phyloP scores from a whole-genome alignment of 2,329 filamentous ascomycete species.

The Geosmithia morbida region DNA sequence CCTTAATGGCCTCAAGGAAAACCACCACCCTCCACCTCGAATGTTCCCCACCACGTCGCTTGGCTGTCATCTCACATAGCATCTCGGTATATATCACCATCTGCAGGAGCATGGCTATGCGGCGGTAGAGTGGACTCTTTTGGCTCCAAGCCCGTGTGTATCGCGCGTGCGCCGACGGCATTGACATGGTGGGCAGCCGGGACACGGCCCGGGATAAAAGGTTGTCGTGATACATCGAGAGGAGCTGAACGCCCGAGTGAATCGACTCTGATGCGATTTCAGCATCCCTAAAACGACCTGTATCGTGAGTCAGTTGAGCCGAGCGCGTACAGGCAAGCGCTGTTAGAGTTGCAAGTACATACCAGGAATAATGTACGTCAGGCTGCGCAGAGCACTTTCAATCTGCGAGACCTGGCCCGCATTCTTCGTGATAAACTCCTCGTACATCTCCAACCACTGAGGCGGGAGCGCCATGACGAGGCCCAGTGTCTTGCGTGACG shows the following conservation, averaged over 20 bases:
- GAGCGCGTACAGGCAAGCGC: neutral
- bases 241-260: slow-evolving; percentile 75
- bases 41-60: slow-evolving; percentile 66
- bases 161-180: slow-evolving; percentile 43
- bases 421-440: slow-evolving; percentile 90
- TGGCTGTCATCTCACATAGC: slow-evolving; percentile 94
- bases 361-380: slow-evolving; percentile 94
- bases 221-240: slow-evolving; percentile 85
- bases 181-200: slow-evolving; percentile 36
- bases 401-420: slow-evolving; percentile 88
- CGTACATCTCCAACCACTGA: slow-evolving; percentile 58
- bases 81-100: slow-evolving; percentile 91
- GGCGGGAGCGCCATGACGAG: slow-evolving; percentile 42
- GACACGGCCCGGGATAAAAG: slow-evolving; percentile 57
- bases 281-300: slow-evolving; percentile 75
- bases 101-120: slow-evolving; percentile 69
- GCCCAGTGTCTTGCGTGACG: slow-evolving; percentile 11
- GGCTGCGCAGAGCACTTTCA: slow-evolving; percentile 77
- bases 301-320: neutral
- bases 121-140: slow-evolving; percentile 56
- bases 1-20: slow-evolving; percentile 73
- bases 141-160: slow-evolving; percentile 55
- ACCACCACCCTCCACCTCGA: slow-evolving; percentile 79
- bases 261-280: slow-evolving; percentile 90
- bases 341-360: slow-evolving; percentile 4